phyloP scores from a whole-genome alignment of 805 yeast species.

The Pichia scutulata region DNA sequence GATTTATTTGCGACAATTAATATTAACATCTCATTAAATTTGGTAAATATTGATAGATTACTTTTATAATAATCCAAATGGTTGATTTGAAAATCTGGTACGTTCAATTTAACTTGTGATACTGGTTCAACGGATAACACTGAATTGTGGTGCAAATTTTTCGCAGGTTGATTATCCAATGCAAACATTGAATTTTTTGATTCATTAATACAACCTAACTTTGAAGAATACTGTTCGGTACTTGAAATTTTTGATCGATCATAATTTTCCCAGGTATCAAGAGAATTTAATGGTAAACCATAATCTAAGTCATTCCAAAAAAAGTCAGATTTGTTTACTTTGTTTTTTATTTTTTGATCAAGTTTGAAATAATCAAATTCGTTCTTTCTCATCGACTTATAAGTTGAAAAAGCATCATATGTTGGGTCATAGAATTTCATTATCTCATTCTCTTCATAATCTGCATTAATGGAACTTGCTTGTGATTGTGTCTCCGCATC shows the following conservation, averaged over 20 bases:
- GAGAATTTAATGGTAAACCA: not conserved
- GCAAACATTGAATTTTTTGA: constrained; percentile 4
- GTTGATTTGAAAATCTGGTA: not conserved
- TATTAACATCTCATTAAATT: not conserved
- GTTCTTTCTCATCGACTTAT: not conserved
- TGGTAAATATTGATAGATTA: not conserved
- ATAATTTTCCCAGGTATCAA: constrained; percentile 1
- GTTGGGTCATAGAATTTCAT: not conserved
- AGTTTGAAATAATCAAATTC: not conserved
- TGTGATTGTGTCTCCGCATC: not conserved
- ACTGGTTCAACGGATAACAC: not conserved
- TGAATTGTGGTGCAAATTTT: not conserved
- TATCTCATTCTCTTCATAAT: not conserved
- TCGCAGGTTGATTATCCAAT: constrained; percentile 3
- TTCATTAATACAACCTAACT: not conserved
- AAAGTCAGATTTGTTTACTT: not conserved
- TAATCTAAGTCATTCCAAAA: not conserved
- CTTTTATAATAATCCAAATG: not conserved
- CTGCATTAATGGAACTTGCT: not conserved
- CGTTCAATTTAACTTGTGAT: not conserved
- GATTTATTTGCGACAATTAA: not conserved
- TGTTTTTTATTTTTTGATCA: not conserved
- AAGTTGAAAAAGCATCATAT: no score
- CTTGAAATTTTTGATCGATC: not conserved
- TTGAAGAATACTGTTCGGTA: not conserved